Conservation (phyloP, 2,329 filamentous ascomycete species). For the Calonectria leucothoes region DNA sequence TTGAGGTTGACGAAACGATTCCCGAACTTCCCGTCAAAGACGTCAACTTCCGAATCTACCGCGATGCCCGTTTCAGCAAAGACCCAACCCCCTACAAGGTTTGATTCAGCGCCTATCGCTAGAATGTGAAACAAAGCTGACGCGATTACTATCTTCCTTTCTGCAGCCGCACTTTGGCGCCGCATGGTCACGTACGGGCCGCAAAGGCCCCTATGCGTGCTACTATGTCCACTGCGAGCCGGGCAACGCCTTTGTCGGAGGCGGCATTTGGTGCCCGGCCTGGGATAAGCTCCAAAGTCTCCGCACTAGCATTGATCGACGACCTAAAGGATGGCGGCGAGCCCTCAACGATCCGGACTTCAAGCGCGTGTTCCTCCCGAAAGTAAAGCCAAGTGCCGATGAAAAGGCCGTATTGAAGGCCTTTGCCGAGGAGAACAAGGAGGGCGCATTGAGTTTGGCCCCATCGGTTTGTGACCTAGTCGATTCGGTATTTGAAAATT, state of each 20-base stretch:
- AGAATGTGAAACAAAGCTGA: slow-evolving; percentile 35
- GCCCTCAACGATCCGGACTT: slow-evolving; percentile 72
- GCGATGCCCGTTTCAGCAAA: slow-evolving; percentile 86
- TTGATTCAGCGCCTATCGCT: slow-evolving; percentile 25
- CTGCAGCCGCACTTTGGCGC: slow-evolving; percentile 81
- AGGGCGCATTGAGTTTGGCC: slow-evolving; percentile 83
- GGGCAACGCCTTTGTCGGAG: slow-evolving; percentile 77
- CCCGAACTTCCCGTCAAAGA: slow-evolving; percentile 90
- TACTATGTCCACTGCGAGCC: slow-evolving; percentile 91
- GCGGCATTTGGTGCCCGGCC: slow-evolving; percentile 86
- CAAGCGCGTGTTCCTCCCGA: slow-evolving; percentile 72
- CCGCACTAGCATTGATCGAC: slow-evolving; percentile 79
- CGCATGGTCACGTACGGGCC: slow-evolving; percentile 87
- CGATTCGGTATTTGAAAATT: too few relatives aligned
- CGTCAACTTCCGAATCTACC: slow-evolving; percentile 87
- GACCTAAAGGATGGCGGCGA: slow-evolving; percentile 75
- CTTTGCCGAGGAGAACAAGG: slow-evolving; percentile 77
- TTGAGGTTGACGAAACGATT: slow-evolving; percentile 81
- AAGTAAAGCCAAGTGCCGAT: slow-evolving; percentile 45
- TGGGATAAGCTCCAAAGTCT: slow-evolving; percentile 75
- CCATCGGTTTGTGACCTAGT: slow-evolving; percentile 74
- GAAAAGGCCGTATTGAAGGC: slow-evolving; percentile 71
- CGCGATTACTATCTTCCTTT: background rate
- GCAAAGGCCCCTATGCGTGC: slow-evolving; percentile 87
- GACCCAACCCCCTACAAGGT: slow-evolving; percentile 92